These are phyloP conservation scores for Grosmannia penicillata DNA, from an alignment of 2,329 filamentous ascomycete species.

Conservation along the genomic window DNA sequence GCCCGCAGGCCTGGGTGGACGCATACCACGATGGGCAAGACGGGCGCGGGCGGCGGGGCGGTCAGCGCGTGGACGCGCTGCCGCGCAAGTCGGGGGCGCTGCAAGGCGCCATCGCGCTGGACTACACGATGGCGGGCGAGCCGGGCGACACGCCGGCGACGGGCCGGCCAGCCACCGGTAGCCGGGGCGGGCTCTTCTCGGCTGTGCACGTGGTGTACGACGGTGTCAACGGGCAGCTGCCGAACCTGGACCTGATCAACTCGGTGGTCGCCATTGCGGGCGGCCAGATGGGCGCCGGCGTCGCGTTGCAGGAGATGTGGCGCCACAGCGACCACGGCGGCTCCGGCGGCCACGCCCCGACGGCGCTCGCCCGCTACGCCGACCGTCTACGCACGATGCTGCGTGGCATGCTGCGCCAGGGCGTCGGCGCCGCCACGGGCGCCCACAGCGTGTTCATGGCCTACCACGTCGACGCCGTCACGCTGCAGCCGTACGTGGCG, in stretches of 20 bases:
- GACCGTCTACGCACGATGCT: constrained; percentile 80
- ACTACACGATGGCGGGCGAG: constrained; percentile 65
- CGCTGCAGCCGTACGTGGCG: constrained; percentile 57
- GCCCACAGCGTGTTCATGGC: constrained; percentile 94
- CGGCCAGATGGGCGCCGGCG: constrained; percentile 81
- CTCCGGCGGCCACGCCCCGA: too few species aligned
- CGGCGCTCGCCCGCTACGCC: too few species aligned
- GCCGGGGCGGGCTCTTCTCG: constrained; percentile 40
- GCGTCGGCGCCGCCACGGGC: constrained; percentile 74
- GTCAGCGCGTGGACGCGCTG: constrained; percentile 59
- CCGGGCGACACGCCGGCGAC: not conserved
- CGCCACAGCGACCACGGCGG: constrained; percentile 60
- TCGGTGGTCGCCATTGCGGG: constrained; percentile 76
- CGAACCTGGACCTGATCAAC: constrained; percentile 92
- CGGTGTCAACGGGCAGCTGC: constrained; percentile 86
- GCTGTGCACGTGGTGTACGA: constrained; percentile 88
- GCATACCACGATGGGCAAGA: constrained; percentile 89
- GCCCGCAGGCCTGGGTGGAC: constrained; percentile 92
- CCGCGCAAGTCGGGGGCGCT: constrained; percentile 85
- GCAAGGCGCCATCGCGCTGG: constrained; percentile 84
- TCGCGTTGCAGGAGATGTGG: constrained; percentile 76
- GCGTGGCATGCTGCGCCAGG: constrained; percentile 84
- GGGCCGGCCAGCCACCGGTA: not conserved
- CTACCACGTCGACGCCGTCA: constrained; percentile 94
- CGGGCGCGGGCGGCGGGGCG: too few species aligned